Percentiles rank a stretch among this genome's conserved stretches.
Conservation (phyloP, 2,329 filamentous ascomycete species). For the Fusarium aywerte region DNA sequence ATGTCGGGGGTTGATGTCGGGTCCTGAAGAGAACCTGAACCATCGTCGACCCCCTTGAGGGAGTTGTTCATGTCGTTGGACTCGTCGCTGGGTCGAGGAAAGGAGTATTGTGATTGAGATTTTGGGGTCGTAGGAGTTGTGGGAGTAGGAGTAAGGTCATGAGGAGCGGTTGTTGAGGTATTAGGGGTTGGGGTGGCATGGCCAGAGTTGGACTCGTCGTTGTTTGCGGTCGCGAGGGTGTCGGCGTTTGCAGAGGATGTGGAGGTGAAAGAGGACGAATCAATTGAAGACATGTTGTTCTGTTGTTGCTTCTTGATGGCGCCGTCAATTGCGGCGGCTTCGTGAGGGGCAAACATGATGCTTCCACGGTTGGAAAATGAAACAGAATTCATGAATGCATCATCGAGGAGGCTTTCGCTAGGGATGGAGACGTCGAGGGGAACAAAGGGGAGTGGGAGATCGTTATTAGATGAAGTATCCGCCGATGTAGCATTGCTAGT, state of each 20-base stretch:
- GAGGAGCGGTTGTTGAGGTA: constrained; percentile 25
- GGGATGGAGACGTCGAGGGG: constrained; percentile 68
- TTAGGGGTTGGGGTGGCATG: constrained; percentile 36
- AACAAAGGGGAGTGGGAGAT: constrained; percentile 55
- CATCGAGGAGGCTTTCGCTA: constrained; percentile 65
- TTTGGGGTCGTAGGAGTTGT: constrained; percentile 41
- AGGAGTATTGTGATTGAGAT: constrained; percentile 34
- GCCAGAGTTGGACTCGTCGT: constrained; percentile 37
- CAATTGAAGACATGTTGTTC: constrained; percentile 10
- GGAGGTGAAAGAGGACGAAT: constrained; percentile 18
- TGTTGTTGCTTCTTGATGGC: constrained; percentile 26
- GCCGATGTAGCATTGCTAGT: constrained; percentile 41
- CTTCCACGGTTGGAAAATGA: constrained; percentile 73
- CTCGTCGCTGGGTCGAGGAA: constrained; percentile 42
- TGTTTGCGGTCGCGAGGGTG: constrained; percentile 24
- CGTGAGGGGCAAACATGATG: constrained; percentile 68
- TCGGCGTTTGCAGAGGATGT: constrained; percentile 6
- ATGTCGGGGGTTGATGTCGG: constrained; percentile 57
- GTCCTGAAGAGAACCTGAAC: constrained; percentile 26
- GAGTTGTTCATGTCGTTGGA: constrained; percentile 39
- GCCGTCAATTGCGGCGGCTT: constrained; percentile 39
- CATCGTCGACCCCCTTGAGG: constrained; percentile 24
- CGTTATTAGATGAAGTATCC: constrained; percentile 43
- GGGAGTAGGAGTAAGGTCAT: constrained; percentile 24
- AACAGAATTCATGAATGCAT: constrained; percentile 66